Evolutionary conservation across 73 alveolate genomes (phyloP), one percentile per base, ranked within the genome.

Genomic region (Tetrahymena thermophila): DNA sequence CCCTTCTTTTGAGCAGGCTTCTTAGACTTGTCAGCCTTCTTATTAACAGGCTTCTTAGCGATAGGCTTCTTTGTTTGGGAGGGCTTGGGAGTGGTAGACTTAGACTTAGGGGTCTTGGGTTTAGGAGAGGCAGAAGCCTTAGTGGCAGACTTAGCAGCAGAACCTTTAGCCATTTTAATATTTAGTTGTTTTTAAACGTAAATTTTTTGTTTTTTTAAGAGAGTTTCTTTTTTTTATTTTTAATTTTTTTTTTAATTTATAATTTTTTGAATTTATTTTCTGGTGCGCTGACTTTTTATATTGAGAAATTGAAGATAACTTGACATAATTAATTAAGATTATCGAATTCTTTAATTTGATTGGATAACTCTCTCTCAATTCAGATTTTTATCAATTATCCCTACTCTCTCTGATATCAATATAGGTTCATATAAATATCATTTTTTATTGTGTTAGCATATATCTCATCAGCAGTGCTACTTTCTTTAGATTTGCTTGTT

Each of bases 251-350:
- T 71, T 71, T 71, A 71, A 71, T 71, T 71, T 71, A 71, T 71
- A 71, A 71, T 71, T 71, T 71, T 71, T 71, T 71, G 89, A 71
- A 71, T 71, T 71, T 71, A 28, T 71, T 71, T 71, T 71, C 89
- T 28, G 89, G 89, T 71, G 89, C 89, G 89, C 89, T 71, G 89
- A 71, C 89, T 71, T 71, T 71, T 71, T 71, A 71, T 71, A 71
- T 28, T n/a, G 89, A 71, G 89, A 31, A 71, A 71, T 71, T 71
- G 42, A 71, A 19, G 89, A 71, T 50, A 71, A 31, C 89, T 71
- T 71, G 89, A 71, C 89, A 71, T 40, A 28, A 71, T 71, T 28
- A 71, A 71, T 71, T 71, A 71, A 71, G 89, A 71, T 71, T 71
- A 71, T 71, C 89, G 37, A 71, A 71, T 71, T 31, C 89, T 71